These are phyloP conservation scores for Oxytropis ochrocephala DNA, from an alignment of 306 rosid species.

Conservation along the genomic window DNA sequence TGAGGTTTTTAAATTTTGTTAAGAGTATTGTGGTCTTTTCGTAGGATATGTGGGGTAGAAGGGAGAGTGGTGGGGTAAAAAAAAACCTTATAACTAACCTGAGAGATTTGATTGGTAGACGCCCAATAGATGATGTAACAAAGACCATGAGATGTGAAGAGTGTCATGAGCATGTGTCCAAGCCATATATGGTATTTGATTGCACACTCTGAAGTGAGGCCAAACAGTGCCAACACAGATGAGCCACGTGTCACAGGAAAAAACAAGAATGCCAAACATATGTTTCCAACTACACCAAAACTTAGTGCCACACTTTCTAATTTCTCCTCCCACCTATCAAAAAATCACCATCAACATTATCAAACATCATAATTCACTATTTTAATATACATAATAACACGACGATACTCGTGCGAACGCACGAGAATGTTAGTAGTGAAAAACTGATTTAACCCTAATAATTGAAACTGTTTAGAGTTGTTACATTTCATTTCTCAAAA, in stretches of 20 bases:
- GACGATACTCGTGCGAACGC: too few species aligned
- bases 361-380: too few species aligned
- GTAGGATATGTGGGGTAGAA: too few species aligned
- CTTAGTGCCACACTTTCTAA: constrained; percentile 26
- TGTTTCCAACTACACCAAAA: constrained; percentile 51
- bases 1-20: too few species aligned
- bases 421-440: too few species aligned
- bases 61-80: too few species aligned
- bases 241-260: constrained; percentile 84
- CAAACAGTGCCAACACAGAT: constrained; percentile 55
- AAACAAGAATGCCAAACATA: constrained; percentile 52
- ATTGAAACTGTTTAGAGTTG: too few species aligned
- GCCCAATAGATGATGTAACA: constrained; percentile 44
- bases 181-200: constrained; percentile 86
- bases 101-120: constrained; percentile 24
- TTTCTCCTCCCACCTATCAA: constrained; percentile 62
- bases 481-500: too few species aligned
- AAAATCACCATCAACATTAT: background rate
- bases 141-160: constrained; percentile 67
- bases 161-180: constrained; percentile 50
- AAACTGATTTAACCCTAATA: too few species aligned
- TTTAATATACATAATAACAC: too few species aligned
- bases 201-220: constrained; percentile 66
- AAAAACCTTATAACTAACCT: constrained; percentile 17
- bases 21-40: too few species aligned